Evolutionary conservation across 768 basidiomycete genomes (phyloP).

Genomic region (Boletus rex-veris): DNA sequence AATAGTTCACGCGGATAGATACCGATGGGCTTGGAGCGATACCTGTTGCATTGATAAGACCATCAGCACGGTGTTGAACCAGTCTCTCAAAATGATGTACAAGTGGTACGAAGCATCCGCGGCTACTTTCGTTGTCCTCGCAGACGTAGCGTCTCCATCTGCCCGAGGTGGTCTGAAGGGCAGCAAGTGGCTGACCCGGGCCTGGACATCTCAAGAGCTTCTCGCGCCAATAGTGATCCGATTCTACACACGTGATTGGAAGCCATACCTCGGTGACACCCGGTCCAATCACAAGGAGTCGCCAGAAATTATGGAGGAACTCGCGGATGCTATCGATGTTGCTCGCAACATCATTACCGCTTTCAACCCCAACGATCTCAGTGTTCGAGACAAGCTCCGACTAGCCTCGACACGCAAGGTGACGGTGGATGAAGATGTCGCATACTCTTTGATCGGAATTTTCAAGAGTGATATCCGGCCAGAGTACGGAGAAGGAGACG

Average conservation of each 20-base stretch:
- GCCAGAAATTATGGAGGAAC: slow-evolving; percentile 7
- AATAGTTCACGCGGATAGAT: not conserved
- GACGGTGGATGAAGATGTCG: slow-evolving; percentile 7
- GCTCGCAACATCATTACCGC: not conserved
- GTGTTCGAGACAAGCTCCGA: slow-evolving; percentile 5
- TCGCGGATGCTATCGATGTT: slow-evolving; percentile 4
- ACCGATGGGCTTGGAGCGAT: slow-evolving; percentile 14
- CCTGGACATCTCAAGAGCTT: slow-evolving; percentile 16
- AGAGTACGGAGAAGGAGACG: slow-evolving; percentile 5
- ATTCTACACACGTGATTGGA: slow-evolving; percentile 9
- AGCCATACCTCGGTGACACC: slow-evolving; percentile 6
- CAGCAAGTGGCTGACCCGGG: slow-evolving; percentile 10
- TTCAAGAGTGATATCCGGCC: slow-evolving; percentile 9
- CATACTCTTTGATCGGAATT: slow-evolving; percentile 10
- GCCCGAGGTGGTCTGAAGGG: not conserved
- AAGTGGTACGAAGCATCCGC: slow-evolving; percentile 10
- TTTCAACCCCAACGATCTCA: slow-evolving; percentile 8
- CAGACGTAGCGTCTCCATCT: not conserved
- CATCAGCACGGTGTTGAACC: slow-evolving; percentile 2
- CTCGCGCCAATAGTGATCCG: slow-evolving; percentile 7
- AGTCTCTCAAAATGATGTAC: slow-evolving; percentile 15
- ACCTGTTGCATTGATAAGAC: slow-evolving; percentile 15
- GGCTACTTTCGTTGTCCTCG: not conserved
- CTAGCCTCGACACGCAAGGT: slow-evolving; percentile 8
- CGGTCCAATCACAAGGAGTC: slow-evolving; percentile 9